Percentiles rank a stretch among this genome's conserved stretches.
phyloP scores from a whole-genome alignment of 805 yeast genomes.

The Hanseniaspora valbyensis region DNA sequence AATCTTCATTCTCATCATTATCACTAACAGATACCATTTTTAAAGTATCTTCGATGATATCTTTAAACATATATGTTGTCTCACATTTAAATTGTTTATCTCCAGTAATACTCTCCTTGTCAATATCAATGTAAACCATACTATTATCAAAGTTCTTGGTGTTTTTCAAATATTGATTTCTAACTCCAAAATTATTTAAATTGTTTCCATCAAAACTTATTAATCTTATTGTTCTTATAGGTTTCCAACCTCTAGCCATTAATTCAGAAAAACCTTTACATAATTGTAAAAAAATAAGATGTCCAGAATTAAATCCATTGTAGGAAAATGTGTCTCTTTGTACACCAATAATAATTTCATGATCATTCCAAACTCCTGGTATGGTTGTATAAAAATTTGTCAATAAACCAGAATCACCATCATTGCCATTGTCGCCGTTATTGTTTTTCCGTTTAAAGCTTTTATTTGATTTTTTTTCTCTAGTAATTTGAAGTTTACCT shows the following conservation, averaged over 20 bases:
- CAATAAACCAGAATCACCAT: conserved; percentile 28
- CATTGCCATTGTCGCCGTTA: too few species aligned
- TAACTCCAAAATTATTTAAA: conserved; percentile 57
- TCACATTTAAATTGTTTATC: conserved; percentile 34
- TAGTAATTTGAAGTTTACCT: background rate
- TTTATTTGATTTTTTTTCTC: background rate
- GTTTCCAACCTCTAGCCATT: conserved; percentile 51
- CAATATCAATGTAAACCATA: conserved; percentile 39
- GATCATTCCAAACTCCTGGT: conserved; percentile 44
- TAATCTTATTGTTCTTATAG: conserved; percentile 55
- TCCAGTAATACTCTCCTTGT: conserved; percentile 40
- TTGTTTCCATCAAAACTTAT: conserved; percentile 80
- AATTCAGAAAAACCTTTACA: conserved; percentile 41
- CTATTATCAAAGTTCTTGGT: conserved; percentile 36
- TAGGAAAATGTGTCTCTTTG: conserved; percentile 43
- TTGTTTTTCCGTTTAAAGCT: background rate
- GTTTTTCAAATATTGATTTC: conserved; percentile 63
- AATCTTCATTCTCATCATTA: background rate
- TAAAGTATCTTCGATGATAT: conserved; percentile 37
- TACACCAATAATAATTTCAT: conserved; percentile 44
- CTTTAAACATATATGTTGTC: conserved; percentile 48
- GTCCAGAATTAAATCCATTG: conserved; percentile 43
- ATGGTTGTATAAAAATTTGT: conserved; percentile 43
- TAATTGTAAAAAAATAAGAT: conserved; percentile 40
- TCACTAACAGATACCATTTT: conserved; percentile 31